phyloP scores from a whole-genome alignment of 345 rosid species.

The Conringia planisiliqua region DNA sequence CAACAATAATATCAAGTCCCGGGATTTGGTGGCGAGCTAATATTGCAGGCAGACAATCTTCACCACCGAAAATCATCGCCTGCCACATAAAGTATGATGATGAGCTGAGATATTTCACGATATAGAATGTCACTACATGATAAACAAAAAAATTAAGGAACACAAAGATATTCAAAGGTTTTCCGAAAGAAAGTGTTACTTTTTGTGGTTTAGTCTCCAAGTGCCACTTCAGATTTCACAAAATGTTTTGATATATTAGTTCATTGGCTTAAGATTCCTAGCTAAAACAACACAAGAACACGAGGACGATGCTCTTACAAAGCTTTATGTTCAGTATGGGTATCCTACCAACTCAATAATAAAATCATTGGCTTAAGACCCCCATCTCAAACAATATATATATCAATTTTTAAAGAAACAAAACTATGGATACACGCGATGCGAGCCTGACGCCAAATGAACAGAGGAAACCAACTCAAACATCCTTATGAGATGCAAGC shows the following conservation, averaged over 20 bases:
- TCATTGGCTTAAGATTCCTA: background rate
- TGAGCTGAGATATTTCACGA: background rate
- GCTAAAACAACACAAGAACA: background rate
- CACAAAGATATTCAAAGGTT: background rate
- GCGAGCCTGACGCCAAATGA: background rate
- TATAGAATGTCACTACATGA: background rate
- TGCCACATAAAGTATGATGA: slow-evolving; percentile 9
- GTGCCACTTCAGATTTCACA: background rate
- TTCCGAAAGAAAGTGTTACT: background rate
- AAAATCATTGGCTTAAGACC: background rate
- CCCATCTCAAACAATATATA: background rate
- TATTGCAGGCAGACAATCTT: slow-evolving; percentile 59
- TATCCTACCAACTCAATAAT: background rate
- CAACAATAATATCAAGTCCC: slow-evolving; percentile 73
- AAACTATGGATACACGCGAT: background rate
- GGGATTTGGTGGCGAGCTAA: slow-evolving; percentile 85
- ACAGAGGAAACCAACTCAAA: background rate
- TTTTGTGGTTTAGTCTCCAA: background rate
- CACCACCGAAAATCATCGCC: slow-evolving; percentile 93
- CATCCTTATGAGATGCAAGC: background rate
- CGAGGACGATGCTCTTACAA: background rate
- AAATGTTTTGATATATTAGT: background rate
- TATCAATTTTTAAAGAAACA: background rate
- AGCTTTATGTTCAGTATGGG: background rate
- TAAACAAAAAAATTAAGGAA: background rate